Percentiles rank a stretch among this genome's conserved stretches.
These are phyloP conservation scores for Eimeria maxima DNA, from an alignment of 169 alveolate species.

Conservation along the genomic window DNA sequence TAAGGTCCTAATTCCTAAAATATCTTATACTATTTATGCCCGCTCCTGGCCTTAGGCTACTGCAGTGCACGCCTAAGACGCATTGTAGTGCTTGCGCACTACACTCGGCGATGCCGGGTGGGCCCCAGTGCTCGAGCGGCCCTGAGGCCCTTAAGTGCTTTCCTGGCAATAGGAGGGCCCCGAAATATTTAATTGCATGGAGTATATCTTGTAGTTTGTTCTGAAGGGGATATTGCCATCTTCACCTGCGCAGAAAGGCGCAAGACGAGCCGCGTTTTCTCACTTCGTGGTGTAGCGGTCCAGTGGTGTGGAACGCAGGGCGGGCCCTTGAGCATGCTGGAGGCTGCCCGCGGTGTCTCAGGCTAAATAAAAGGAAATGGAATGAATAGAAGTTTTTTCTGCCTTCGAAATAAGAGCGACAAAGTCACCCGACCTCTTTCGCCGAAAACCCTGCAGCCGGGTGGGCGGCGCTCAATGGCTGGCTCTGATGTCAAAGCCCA, in stretches of 20 bases:
- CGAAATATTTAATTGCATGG: background rate
- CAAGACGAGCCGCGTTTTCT: background rate
- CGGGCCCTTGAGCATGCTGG: background rate
- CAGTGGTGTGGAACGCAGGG: background rate
- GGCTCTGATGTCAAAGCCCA: conserved; percentile 5
- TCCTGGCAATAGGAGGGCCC: background rate
- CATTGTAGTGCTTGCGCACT: too few species aligned
- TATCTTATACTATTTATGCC: too few species aligned
- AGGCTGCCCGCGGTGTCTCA: background rate
- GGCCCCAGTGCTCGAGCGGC: conserved; percentile 1
- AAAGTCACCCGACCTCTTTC: background rate
- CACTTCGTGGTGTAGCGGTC: background rate
- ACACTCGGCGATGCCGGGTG: background rate
- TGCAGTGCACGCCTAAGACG: too few species aligned
- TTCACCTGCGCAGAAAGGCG: background rate
- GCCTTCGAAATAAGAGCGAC: background rate
- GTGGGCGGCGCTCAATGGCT: background rate
- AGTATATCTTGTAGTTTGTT: background rate
- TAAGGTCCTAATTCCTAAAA: too few species aligned
- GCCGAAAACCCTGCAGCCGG: background rate
- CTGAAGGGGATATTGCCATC: background rate
- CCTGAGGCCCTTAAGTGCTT: background rate
- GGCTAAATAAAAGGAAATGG: background rate
- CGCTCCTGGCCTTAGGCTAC: too few species aligned
- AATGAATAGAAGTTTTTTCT: background rate